phyloP scores from a whole-genome alignment of 2,329 filamentous ascomycete species.

The Nigrograna mackinnonii region DNA sequence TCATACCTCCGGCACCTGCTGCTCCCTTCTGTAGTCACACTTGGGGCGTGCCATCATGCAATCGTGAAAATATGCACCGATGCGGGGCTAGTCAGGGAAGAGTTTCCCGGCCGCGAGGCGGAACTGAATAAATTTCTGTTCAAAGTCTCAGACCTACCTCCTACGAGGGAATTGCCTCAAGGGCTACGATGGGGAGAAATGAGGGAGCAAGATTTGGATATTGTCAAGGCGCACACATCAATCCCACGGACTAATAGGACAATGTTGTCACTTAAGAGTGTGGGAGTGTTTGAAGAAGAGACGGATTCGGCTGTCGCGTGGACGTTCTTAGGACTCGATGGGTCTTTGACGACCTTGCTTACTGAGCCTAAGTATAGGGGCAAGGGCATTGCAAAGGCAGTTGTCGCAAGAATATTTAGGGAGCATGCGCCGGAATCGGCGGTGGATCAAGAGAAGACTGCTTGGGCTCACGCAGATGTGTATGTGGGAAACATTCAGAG shows the following conservation, averaged over 20 bases:
- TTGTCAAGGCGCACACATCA: conserved; percentile 52
- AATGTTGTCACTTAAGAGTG: conserved; percentile 42
- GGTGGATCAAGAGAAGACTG: conserved; percentile 45
- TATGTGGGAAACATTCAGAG: conserved; percentile 63
- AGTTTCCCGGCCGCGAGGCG: conserved; percentile 31
- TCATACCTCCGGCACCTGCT: conserved; percentile 37
- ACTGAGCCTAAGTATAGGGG: conserved; percentile 64
- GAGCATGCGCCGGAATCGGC: conserved; percentile 41
- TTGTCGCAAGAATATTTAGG: conserved; percentile 62
- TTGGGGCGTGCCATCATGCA: conserved; percentile 47
- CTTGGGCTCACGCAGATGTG: conserved; percentile 67
- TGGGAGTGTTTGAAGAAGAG: conserved; percentile 48
- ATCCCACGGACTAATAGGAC: conserved; percentile 60
- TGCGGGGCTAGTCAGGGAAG: conserved; percentile 24
- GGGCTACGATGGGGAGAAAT: conserved; percentile 62
- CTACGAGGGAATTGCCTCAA: conserved; percentile 40
- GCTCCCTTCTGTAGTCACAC: conserved; percentile 42
- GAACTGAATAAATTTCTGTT: conserved; percentile 63
- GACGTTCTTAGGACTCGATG: conserved; percentile 67
- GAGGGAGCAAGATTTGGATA: conserved; percentile 54
- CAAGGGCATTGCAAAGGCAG: conserved; percentile 64
- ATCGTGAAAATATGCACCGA: conserved; percentile 25
- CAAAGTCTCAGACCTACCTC: conserved; percentile 49
- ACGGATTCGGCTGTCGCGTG: conserved; percentile 61
- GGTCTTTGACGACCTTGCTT: conserved; percentile 63